Evolutionary conservation across 2,329 filamentous ascomycete genomes (phyloP).

Genomic region (Salinomyces thailandicus): DNA sequence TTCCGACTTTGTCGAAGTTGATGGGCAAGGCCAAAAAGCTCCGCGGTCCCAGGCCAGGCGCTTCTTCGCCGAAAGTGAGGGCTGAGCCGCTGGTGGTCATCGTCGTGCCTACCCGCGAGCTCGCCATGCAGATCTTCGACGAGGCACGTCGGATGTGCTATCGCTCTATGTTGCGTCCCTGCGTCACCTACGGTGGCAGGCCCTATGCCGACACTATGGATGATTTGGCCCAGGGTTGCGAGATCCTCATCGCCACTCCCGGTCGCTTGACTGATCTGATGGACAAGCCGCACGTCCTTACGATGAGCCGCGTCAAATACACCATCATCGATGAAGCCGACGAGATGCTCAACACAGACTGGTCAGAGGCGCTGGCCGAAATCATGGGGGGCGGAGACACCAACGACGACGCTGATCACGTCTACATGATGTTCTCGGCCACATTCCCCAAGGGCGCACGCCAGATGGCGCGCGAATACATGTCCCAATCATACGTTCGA

Average conservation of each 20-base stretch:
- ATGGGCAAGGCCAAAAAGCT: slow-evolving; percentile 95
- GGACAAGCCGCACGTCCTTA: slow-evolving; percentile 55
- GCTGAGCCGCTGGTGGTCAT: slow-evolving; percentile 85
- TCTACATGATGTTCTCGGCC: slow-evolving; percentile 79
- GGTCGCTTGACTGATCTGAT: slow-evolving; percentile 83
- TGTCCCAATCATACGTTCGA: slow-evolving; percentile 63
- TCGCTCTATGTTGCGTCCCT: slow-evolving; percentile 85
- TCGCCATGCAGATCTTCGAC: slow-evolving; percentile 91
- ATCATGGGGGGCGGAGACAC: slow-evolving; percentile 71
- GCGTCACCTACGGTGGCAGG: slow-evolving; percentile 77
- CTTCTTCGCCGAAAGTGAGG: slow-evolving; percentile 36
- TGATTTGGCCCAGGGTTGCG: slow-evolving; percentile 73
- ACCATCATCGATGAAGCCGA: slow-evolving; percentile 89
- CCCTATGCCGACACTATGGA: slow-evolving; percentile 58
- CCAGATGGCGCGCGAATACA: slow-evolving; percentile 63
- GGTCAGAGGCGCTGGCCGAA: slow-evolving; percentile 62
- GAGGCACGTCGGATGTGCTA: slow-evolving; percentile 90
- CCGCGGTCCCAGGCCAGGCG: slow-evolving; percentile 62
- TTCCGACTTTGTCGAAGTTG: slow-evolving; percentile 78
- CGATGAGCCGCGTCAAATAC: slow-evolving; percentile 62
- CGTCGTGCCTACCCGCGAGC: slow-evolving; percentile 75
- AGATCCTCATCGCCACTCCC: slow-evolving; percentile 78
- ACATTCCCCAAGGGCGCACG: slow-evolving; percentile 80
- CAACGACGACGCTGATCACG: slow-evolving; percentile 63
- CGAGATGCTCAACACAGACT: slow-evolving; percentile 71